These are phyloP conservation scores for Alternaria longipes DNA, from an alignment of 2,329 filamentous ascomycete genomes.

Conservation along the genomic window DNA sequence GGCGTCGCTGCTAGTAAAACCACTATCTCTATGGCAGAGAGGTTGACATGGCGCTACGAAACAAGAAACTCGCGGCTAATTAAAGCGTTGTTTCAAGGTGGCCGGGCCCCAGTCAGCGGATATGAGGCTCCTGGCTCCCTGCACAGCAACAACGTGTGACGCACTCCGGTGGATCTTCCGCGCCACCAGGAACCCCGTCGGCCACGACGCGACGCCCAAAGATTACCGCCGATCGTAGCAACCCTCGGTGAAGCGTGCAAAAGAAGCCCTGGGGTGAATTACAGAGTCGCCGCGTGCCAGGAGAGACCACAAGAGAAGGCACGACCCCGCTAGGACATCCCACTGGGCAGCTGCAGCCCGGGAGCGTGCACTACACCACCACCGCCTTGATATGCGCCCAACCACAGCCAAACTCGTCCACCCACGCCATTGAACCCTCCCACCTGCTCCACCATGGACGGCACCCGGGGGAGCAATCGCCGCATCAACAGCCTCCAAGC, in stretches of 20 bases:
- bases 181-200: slow-evolving; percentile 36
- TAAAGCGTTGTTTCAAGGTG: slow-evolving; percentile 16
- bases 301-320: slow-evolving; percentile 26
- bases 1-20: background rate
- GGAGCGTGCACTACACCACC: slow-evolving; percentile 22
- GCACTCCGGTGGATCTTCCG: slow-evolving; percentile 41
- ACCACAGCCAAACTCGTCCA: slow-evolving; percentile 21
- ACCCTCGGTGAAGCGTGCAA: slow-evolving; percentile 7
- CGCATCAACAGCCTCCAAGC: slow-evolving; percentile 56
- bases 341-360: slow-evolving; percentile 31
- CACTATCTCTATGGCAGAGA: background rate
- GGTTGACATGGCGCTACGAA: background rate
- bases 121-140: slow-evolving; percentile 16
- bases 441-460: slow-evolving; percentile 38
- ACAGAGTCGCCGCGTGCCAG: slow-evolving; percentile 6
- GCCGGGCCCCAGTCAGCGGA: slow-evolving; percentile 12
- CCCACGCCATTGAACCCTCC: slow-evolving; percentile 28
- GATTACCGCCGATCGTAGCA: slow-evolving; percentile 9
- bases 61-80: slow-evolving; percentile 8
- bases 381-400: slow-evolving; percentile 40
- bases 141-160: slow-evolving; percentile 17
- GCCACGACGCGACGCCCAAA: slow-evolving; percentile 27
- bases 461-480: slow-evolving; percentile 45
- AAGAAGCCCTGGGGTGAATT: background rate
- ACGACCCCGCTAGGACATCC: slow-evolving; percentile 29